These are phyloP conservation scores for Petunia axillaris DNA, from an alignment of 257 asterid genomes.

Conservation along the genomic window DNA sequence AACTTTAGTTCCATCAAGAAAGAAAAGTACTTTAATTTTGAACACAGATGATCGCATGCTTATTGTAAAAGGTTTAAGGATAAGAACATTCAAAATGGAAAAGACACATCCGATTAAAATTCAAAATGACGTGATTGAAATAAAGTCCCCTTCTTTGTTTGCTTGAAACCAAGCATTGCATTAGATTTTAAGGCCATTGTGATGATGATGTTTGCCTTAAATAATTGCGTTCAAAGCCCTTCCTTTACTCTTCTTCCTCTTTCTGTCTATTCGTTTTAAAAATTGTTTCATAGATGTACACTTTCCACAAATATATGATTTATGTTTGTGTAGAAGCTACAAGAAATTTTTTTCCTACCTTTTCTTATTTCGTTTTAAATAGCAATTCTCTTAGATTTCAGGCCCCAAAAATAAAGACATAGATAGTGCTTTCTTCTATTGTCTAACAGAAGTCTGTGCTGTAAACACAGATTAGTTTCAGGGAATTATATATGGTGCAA, in stretches of 20 bases:
- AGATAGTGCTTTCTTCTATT: no score
- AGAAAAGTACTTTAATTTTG: neutral
- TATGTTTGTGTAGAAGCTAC: no score
- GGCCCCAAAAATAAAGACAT: no score
- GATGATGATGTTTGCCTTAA: neutral
- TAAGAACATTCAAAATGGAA: neutral
- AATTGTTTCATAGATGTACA: neutral
- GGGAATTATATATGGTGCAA: no score
- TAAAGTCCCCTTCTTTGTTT: neutral
- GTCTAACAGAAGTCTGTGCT: no score
- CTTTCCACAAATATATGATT: neutral
- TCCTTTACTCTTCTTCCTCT: neutral
- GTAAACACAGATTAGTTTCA: no score
- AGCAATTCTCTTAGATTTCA: no score
- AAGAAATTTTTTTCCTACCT: no score
- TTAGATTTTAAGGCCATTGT: neutral
- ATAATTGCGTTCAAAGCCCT: constrained; percentile 10
- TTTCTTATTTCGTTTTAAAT: no score
- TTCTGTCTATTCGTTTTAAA: neutral
- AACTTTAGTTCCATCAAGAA: neutral
- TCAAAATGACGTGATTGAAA: neutral
- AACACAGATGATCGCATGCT: neutral
- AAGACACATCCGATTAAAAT: neutral
- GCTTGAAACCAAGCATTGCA: neutral
- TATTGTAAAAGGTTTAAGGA: neutral